Base-by-base conservation (phyloP, 768 basidiomycete species). In the Leucocoprinus birnbaumii region DNA sequence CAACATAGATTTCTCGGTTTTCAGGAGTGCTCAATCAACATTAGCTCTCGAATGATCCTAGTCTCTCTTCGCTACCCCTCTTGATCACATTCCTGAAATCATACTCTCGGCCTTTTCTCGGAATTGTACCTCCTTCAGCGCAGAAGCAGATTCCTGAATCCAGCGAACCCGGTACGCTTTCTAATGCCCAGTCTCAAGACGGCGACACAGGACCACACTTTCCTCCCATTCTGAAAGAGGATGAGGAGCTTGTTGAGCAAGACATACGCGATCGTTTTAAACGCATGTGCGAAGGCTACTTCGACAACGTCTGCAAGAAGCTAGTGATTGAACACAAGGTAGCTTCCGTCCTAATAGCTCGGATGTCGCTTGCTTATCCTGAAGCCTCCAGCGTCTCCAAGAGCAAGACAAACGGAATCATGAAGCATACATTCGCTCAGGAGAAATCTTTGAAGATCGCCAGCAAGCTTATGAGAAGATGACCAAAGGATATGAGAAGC, bases 401-500 rank as follows among this genome's bases (percentile, higher is more conserved):
- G 94, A 97, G 60, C 95, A 97, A 72, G 97, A 98, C 68, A 87
- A 87, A 59, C 81, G 89, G 48, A 99, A 99, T 63, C 96, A 98
- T 66, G 97, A 99, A 75, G 97, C 97, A 55, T 99, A 99, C 66
- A 98, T 99, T 61, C 92, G 95, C 27, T 98, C 95, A 2, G 97
- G 97, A 24, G 96, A 99, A 71, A 98, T 99, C 59, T 99, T 99
- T 62, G 97, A 99, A 66, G 97, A 99, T 68, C 84, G 97, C 31
- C 96, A 98, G 68, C 95, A 98, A 69, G 94, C 91, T 9, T 99
- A 99, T 66, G 97, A 99, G 75, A 94, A 93, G 73, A 97, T 98
- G 91, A 94, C 94, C 37, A 94, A 91, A 70, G 81, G 85, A 43
- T 98, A 98, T 63, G 97, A 99, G 71, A 93, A 95, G 57, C 72